A percentile compares a stretch with the other conserved stretches of the same genome.
Evolutionary conservation across 257 asterid species (phyloP).

Genomic region (Voacanga thouarsii): DNA sequence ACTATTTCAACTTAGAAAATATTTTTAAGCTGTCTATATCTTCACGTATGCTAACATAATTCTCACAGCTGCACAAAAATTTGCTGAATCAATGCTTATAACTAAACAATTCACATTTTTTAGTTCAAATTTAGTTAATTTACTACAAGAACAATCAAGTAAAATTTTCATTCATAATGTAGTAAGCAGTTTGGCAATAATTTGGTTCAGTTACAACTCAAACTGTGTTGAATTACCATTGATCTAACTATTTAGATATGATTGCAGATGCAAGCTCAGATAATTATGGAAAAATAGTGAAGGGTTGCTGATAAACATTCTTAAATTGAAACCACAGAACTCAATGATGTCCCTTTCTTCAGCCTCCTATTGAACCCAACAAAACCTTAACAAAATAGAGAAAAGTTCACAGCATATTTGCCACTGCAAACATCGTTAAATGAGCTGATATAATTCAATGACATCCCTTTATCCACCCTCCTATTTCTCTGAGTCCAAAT

Average conservation of each 20-base stretch:
- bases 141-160: not conserved
- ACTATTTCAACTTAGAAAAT: not conserved
- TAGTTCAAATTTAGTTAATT: not conserved
- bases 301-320: not conserved
- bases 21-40: not conserved
- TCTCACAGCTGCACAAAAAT: not conserved
- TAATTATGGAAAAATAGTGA: not conserved
- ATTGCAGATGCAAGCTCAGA: not conserved
- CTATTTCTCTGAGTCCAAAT: not conserved
- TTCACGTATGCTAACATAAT: not conserved
- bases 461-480: not conserved
- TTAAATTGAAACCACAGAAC: not conserved
- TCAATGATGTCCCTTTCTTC: not conserved
- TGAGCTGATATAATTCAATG: not conserved
- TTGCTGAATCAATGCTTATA: not conserved
- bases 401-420: not conserved
- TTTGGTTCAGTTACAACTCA: not conserved
- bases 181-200: not conserved
- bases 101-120: not conserved
- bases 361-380: not conserved
- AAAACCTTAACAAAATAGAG: not conserved
- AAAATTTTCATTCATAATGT: not conserved
- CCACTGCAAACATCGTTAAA: not conserved
- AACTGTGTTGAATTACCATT: not conserved
- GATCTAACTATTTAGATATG: not conserved